Base-by-base conservation (phyloP, 1,284 basidiomycete genomes). In the Ceratobasidium theobromae region DNA sequence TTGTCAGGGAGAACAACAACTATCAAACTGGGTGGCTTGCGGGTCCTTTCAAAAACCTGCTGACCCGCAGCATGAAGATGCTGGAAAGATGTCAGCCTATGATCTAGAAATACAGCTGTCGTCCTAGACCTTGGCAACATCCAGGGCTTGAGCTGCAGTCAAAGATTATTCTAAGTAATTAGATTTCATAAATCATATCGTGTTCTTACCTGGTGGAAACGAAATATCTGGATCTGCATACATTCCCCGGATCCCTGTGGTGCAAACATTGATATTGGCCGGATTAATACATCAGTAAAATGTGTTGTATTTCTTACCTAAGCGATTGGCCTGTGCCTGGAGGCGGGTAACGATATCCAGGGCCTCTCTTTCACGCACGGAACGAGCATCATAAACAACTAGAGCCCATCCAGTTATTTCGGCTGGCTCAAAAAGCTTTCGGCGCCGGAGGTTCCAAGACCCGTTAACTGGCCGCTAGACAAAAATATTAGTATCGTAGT, bases 401-500 rank as follows among this genome's bases (percentile, higher is more conserved):
- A 64, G 9, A 3, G 49, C 49, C 49, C 49, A 64, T 16, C 60
- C 60, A 12, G 60, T 43, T 11, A 52, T 35, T 3, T 23, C 40
- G 4, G 60, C 48, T 0, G 49, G 32, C 21, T 45, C 45, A 41
- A 53, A 64, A 45, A 53, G 35, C 16, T 64, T 64, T 25, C 53
- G 60, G 35, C 35, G 9, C 4, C 14, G 35, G 8, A 53, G 8
- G 40, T 52, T 64, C 60, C 60, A 53, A n/a, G 21, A 27, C 2
- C 60, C 60, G 18, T 64, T 53, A 14, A 21, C 38, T 32, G 60
- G 49, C 23, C 25, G 33, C 60, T 64, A n/a, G 87, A 88, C 64
- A 89, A 89, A 70, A 88, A 89, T 21, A 45, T 11, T 11, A 5
- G 43, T 21, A 45, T 14, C 9, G 6, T 9, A 11, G 18, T 5